Evolutionary conservation across 1,139 yeast species (phyloP).

Genomic region (Diutina pseudorugosa): DNA sequence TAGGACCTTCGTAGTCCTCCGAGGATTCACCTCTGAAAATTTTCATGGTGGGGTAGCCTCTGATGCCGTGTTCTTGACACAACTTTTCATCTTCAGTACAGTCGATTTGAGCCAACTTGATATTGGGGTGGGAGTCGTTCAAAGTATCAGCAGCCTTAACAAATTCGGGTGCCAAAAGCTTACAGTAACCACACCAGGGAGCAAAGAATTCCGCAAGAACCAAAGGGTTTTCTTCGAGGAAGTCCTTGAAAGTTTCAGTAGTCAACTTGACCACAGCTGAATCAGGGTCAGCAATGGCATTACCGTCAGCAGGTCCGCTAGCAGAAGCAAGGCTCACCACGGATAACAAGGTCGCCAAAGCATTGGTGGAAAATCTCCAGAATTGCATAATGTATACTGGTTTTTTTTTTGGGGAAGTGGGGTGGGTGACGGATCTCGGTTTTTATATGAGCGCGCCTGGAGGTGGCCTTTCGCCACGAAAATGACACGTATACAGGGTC

Average conservation of each 20-base stretch:
- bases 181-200: conserved; percentile 99
- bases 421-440: not conserved
- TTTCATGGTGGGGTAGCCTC: conserved; percentile 89
- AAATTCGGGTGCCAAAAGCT: conserved; percentile 85
- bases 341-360: conserved; percentile 1
- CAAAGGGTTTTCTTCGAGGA: conserved; percentile 59
- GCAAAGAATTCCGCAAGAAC: conserved; percentile 94
- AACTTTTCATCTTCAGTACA: conserved; percentile 80
- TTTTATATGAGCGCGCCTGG: not conserved
- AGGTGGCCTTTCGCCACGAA: not conserved
- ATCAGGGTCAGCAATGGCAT: conserved; percentile 66
- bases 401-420: not conserved
- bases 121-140: conserved; percentile 42
- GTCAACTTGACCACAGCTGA: conserved; percentile 82
- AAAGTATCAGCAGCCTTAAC: conserved; percentile 72
- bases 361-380: not conserved
- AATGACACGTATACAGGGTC: conserved; percentile 3
- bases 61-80: conserved; percentile 62
- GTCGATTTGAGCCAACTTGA: conserved; percentile 83
- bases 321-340: conserved; percentile 13
- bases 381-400: not conserved
- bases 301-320: conserved; percentile 35
- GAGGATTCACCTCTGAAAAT: conserved; percentile 45
- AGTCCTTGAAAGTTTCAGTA: conserved; percentile 45
- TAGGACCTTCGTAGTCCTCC: conserved; percentile 68